Conservation (phyloP, 495 filamentous ascomycete species). For the Cladorrhinum samala region DNA sequence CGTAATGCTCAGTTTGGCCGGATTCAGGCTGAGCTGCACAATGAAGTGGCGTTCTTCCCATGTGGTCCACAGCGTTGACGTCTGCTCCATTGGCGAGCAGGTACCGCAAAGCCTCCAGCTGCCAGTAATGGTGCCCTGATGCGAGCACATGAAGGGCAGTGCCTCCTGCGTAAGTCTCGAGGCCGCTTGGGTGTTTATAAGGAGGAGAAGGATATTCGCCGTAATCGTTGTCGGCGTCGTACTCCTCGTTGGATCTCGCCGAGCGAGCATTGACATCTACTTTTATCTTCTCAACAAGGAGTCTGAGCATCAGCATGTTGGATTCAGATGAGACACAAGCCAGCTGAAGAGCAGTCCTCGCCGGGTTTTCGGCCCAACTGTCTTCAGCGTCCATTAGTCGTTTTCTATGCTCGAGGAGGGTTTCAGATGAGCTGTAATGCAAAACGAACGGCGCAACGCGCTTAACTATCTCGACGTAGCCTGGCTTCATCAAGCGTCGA, state of each 20-base stretch:
- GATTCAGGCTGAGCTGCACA: neutral
- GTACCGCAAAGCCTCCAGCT: constrained; percentile 13
- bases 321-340: neutral
- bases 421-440: neutral
- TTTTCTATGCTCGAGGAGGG: neutral
- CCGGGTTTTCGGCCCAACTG: neutral
- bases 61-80: constrained; percentile 20
- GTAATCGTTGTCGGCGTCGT: no score
- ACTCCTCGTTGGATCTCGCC: no score
- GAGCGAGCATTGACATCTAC: constrained; percentile 12
- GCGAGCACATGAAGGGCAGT: constrained; percentile 17
- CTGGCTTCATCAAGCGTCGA: no score
- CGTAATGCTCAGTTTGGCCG: neutral
- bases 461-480: no score
- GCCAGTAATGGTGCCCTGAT: constrained; percentile 3
- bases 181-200: neutral
- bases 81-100: constrained; percentile 13
- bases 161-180: neutral
- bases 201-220: no score
- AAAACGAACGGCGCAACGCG: neutral
- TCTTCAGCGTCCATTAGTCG: neutral
- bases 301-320: constrained; percentile 4
- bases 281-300: constrained; percentile 7
- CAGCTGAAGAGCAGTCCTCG: neutral
- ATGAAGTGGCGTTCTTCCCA: constrained; percentile 8